These are phyloP conservation scores for Suillus paluster DNA, from an alignment of 768 basidiomycete genomes.

Conservation along the genomic window DNA sequence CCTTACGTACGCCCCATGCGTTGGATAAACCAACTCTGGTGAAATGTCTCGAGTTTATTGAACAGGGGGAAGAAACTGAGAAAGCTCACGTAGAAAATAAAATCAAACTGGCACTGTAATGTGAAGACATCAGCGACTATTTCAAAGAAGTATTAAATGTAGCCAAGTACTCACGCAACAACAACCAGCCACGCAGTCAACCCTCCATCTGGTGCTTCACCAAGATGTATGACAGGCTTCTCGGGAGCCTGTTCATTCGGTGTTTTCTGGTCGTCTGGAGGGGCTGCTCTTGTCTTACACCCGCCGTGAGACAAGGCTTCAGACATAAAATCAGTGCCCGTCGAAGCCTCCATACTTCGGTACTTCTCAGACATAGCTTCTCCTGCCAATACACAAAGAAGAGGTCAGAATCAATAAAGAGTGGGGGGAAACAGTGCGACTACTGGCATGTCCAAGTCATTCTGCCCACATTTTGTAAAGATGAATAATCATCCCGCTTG, in stretches of 20 bases:
- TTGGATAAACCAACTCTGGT: conserved; percentile 70
- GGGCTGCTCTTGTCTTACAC: background rate
- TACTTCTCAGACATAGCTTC: background rate
- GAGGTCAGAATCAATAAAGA: background rate
- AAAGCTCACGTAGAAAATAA: conserved; percentile 1
- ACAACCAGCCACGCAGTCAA: conserved; percentile 36
- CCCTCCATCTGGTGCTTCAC: conserved; percentile 33
- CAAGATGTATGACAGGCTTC: conserved; percentile 22
- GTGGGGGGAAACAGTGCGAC: background rate
- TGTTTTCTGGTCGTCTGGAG: conserved; percentile 13
- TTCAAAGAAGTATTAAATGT: conserved; percentile 9
- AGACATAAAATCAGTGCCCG: background rate
- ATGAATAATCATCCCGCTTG: background rate
- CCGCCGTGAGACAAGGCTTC: background rate
- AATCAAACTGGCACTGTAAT: conserved; percentile 41
- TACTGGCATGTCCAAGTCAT: background rate
- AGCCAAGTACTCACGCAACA: conserved; percentile 26
- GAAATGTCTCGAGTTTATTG: background rate
- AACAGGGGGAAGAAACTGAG: conserved; percentile 5
- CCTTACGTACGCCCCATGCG: conserved; percentile 70
- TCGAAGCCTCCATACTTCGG: background rate
- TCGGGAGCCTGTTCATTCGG: background rate
- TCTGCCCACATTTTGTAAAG: background rate
- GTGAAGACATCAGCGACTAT: conserved; percentile 29
- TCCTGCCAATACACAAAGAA: background rate